Percentiles rank a stretch among this genome's conserved stretches.
These are phyloP conservation scores for Rhodotorula glutinis DNA, from an alignment of 1,284 basidiomycete genomes.

Conservation along the genomic window DNA sequence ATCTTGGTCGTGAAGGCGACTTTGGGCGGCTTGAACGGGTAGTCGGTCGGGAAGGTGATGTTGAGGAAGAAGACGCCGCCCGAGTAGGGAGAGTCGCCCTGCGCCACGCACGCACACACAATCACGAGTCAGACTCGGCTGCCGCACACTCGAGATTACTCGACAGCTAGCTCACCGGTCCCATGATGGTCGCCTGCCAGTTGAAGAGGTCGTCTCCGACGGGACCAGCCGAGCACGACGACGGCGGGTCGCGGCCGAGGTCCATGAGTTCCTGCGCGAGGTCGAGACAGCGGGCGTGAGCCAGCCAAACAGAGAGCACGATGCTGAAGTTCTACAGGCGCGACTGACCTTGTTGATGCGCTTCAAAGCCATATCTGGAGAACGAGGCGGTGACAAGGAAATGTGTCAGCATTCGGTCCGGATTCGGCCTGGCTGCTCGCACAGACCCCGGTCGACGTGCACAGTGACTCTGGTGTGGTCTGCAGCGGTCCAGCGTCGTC, in stretches of 20 bases:
- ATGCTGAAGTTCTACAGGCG: background rate
- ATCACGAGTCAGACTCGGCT: background rate
- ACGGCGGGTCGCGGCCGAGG: conserved; percentile 94
- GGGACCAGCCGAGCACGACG: conserved; percentile 94
- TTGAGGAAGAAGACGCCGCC: conserved; percentile 49
- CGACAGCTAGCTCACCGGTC: conserved; percentile 48
- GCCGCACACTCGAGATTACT: background rate
- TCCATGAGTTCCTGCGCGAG: conserved; percentile 84
- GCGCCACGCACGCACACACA: background rate
- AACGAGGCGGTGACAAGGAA: background rate
- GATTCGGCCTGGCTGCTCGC: too few species aligned
- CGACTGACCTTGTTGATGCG: conserved; percentile 88
- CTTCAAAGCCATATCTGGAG: conserved; percentile 76
- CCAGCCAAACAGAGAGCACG: background rate
- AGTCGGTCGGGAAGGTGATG: conserved; percentile 89
- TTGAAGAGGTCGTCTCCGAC: conserved; percentile 91
- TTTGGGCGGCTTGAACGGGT: conserved; percentile 99
- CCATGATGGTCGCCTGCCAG: conserved; percentile 60
- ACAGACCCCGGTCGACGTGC: background rate
- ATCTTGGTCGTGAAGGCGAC: conserved; percentile 94
- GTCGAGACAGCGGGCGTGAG: too few species aligned
- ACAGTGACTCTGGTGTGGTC: background rate
- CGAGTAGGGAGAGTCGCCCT: conserved; percentile 35
- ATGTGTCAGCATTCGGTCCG: too few species aligned
- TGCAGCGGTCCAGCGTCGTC: too few species aligned